A percentile compares a stretch with the other conserved stretches of the same genome.
Evolutionary conservation across 2,329 filamentous ascomycete species (phyloP).

Genomic region (Myriosclerotinia curreyana): DNA sequence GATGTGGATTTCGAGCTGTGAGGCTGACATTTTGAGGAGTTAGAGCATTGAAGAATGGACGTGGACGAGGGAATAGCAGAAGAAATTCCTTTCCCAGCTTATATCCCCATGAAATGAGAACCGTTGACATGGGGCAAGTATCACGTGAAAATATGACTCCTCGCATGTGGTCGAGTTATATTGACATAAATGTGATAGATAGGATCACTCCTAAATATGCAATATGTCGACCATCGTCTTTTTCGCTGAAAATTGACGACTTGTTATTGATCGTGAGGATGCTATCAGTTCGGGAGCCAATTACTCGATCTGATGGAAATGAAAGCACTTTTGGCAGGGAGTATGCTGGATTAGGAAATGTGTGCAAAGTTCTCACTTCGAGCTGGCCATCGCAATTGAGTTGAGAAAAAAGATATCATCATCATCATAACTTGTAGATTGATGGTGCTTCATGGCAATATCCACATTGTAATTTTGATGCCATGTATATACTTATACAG

Average conservation of each 20-base stretch:
- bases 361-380: background rate
- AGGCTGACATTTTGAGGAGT: too few relatives aligned
- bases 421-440: background rate
- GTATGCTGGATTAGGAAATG: background rate
- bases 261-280: background rate
- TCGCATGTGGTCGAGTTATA: background rate
- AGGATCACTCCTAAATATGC: background rate
- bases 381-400: background rate
- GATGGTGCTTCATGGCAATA: background rate
- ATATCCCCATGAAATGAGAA: background rate
- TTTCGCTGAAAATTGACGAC: background rate
- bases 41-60: too few relatives aligned
- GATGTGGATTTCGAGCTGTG: constrained; percentile 4
- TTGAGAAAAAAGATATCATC: background rate
- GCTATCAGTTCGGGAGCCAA: background rate
- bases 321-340: background rate
- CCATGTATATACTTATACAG: constrained; percentile 20
- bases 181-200: background rate
- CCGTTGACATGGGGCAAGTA: background rate
- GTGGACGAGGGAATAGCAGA: background rate
- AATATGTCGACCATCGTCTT: background rate
- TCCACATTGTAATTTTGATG: background rate
- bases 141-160: background rate
- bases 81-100: background rate
- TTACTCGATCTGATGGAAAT: background rate